Evolutionary conservation across 768 basidiomycete genomes (phyloP), one percentile per base, ranked within the genome.

Genomic region (Hypholoma sublateritium): DNA sequence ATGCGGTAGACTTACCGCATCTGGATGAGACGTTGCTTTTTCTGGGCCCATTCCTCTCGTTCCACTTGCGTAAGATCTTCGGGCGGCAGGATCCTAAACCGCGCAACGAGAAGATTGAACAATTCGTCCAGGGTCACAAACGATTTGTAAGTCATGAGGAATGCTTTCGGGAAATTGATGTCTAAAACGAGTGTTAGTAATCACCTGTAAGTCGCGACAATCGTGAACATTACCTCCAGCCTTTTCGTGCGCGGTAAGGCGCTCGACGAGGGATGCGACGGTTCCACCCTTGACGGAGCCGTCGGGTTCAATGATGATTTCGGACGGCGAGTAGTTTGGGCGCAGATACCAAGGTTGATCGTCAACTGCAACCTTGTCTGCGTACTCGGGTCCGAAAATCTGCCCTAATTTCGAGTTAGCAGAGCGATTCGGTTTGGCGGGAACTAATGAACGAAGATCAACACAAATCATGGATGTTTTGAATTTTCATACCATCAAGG

Each of bases 81-180:
- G 0, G 95, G 96, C 21, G 91, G 80, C 48, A 83, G 78, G 24
- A 95, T 87, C 63, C 81, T 79, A 73, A 94, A 98, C 16, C 96
- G 86, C 43, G 82, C 78, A 6, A 90, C 81, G 17, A 98, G 85
- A 16, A 89, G 78, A 56, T 93, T 87, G 53, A 96, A 88, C 8
- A 98, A 75, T 47, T 93, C 88, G 55, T 91, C 83, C 44, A 91
- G 76, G 5, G 86, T 87, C 14, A 91, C 92, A 71, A 98, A 98
- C 0, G 93, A 95, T 67, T 95, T 93, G 79, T 93, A 97, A 0
- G 96, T 97, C 84, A 97, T 88, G 61, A 98, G 73, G 81, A 98
- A 98, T 0, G 95, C 88, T 68, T 88, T 87, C 69, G 81, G 90
- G 73, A 89, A 96, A 6, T 83, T 82, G 0, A 87, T 81, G 70